Conservation (phyloP, 495 filamentous ascomycete genomes). For the Penicillium fimorum region DNA sequence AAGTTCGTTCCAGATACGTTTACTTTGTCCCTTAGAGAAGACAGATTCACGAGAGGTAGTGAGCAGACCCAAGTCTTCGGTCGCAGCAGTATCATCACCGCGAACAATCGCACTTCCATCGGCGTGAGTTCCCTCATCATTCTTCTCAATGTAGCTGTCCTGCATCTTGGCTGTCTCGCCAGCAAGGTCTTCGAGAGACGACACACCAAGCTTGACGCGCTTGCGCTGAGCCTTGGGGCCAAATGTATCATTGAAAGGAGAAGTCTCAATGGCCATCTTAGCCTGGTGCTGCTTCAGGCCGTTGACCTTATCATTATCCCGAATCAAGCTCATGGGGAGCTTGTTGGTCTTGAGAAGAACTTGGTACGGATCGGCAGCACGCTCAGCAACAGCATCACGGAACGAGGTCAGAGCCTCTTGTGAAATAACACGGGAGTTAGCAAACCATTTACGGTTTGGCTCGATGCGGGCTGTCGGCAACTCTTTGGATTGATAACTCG, state of each 20-base stretch:
- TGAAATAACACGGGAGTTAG: conserved; percentile 67
- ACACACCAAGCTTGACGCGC: conserved; percentile 80
- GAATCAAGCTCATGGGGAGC: conserved; percentile 78
- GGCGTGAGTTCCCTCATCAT: conserved; percentile 68
- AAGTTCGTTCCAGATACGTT: conserved; percentile 97
- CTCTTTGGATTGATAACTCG: conserved; percentile 76
- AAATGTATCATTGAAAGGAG: conserved; percentile 85
- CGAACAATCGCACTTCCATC: conserved; percentile 61
- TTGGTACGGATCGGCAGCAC: conserved; percentile 84
- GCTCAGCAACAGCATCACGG: conserved; percentile 87
- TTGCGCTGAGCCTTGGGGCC: conserved; percentile 93
- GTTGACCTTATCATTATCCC: conserved; percentile 62
- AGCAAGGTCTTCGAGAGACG: conserved; percentile 76
- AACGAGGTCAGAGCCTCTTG: conserved; percentile 73
- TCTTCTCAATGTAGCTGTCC: conserved; percentile 71
- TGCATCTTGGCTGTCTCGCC: conserved; percentile 73
- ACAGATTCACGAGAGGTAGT: conserved; percentile 79
- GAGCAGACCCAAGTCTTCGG: conserved; percentile 46
- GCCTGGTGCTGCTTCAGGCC: conserved; percentile 88
- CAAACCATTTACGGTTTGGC: conserved; percentile 88
- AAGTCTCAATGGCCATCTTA: conserved; percentile 87
- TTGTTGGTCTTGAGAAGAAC: conserved; percentile 94
- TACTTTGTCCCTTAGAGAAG: conserved; percentile 90
- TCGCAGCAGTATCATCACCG: conserved; percentile 51
- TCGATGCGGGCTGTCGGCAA: conserved; percentile 85